Evolutionary conservation across 75 land plant species (phyloP), one percentile per base, ranked within the genome.

Genomic region (Picea glauca): DNA sequence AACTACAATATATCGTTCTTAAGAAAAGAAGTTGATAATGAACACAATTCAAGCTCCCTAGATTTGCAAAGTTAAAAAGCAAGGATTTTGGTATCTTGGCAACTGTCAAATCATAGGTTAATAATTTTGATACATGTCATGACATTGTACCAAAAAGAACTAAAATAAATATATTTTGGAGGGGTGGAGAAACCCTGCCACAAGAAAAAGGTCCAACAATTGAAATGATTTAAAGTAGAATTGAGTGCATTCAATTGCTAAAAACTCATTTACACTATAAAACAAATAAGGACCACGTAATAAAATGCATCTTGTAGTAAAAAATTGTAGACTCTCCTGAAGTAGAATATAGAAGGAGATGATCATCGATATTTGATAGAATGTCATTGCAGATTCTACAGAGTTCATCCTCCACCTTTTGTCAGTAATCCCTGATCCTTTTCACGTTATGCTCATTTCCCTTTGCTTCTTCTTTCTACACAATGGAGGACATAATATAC

Each of bases 381-480:
- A 95, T 93, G 78, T 93, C 98, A 74, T 85, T 50, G 85, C 98
- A 93, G 15, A 93, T 95, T 83, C 84, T 90, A 23, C 89, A 79
- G 4, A 95, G 88, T 75, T 95, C 96, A 15, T 95, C 94, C 81
- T 95, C 98, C 7, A 95, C 92, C 82, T 93, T 95, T 62, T 87
- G 91, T 46, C 93, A 85, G 82, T 93, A 95, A 4, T 83, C 86
- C 78, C 88, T 90, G 77, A 91, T 91, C 43, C 89, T 80, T 74
- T 90, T 93, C 13, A 90, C 98, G 81, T 93, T 95, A 50, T 88
- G 79, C 80, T 93, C 98, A 79, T 93, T 93, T 43, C 94, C 92
- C 76, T 91, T 95, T 58, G 90, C 90, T 81, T 95, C 98, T 82
- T 95, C 96, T 72, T 91, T 93, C 75, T 93, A 92, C 83, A 91